Evolutionary conservation across 371 early-diverging fungal species (phyloP).

Genomic region (Haplosporangium sp.): DNA sequence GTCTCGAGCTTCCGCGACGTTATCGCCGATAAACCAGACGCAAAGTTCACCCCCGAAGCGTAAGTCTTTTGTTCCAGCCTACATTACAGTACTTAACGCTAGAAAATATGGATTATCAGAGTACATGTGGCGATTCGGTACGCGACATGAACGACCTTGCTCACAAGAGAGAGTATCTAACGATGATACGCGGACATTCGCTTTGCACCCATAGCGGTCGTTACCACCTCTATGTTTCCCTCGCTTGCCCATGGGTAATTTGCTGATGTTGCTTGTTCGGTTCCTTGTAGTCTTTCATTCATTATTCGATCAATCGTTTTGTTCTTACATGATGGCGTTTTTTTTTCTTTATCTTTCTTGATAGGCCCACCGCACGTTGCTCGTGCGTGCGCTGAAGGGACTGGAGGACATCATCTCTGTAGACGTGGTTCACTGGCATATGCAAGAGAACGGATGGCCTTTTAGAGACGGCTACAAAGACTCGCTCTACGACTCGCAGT

Average conservation of each 20-base stretch:
- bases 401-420: slow-evolving; percentile 83
- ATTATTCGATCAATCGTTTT: too few species aligned
- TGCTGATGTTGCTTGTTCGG: slow-evolving; percentile 7
- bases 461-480: slow-evolving; percentile 88
- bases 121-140: too few species aligned
- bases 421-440: slow-evolving; percentile 85
- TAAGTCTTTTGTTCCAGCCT: slow-evolving; percentile 44
- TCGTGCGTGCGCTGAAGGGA: slow-evolving; percentile 90
- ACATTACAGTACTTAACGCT: too few species aligned
- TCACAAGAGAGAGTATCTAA: too few species aligned
- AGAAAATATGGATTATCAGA: too few species aligned
- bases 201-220: slow-evolving; percentile 61
- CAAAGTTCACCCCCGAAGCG: slow-evolving; percentile 82
- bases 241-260: slow-evolving; percentile 92
- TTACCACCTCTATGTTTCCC: slow-evolving; percentile 81
- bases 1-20: slow-evolving; percentile 84
- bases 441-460: slow-evolving; percentile 87
- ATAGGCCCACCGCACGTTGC: slow-evolving; percentile 88
- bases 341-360: not conserved
- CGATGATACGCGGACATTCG: not conserved
- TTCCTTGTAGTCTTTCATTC: too few species aligned
- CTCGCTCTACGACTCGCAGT: slow-evolving; percentile 75
- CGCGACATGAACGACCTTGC: too few species aligned
- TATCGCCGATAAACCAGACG: slow-evolving; percentile 66
- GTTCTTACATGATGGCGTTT: not conserved